Base-by-base conservation (phyloP, 2,329 filamentous ascomycete genomes). In the Scedosporium boydii region DNA sequence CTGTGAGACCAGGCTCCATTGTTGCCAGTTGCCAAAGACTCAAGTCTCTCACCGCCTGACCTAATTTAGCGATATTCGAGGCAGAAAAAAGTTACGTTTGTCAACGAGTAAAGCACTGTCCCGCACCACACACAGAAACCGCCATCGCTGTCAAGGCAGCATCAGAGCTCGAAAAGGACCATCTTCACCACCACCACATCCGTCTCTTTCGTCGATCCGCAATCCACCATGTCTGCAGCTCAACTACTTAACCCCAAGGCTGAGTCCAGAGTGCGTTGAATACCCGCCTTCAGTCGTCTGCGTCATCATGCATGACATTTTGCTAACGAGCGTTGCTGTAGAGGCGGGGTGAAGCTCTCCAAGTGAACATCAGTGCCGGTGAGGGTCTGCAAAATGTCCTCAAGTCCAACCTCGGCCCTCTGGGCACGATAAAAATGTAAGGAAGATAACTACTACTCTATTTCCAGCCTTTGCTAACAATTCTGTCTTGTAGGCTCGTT, bases 211-310 rank as follows among this genome's bases (percentile, higher is more conserved):
- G 58, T 66, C 65, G 51, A 66, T 60, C 60, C 62, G 18, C 42
- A 53, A 59, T 58, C 41, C 69, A 74, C 65, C 60, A 98, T 98
- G 95, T 98, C 93, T 79, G 95, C 95, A 70, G 93, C 95, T 73
- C 93, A 98, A 81, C 87, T 99, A 72, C 88, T 99, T 68, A 99
- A 99, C 78, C 95, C 95, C 66, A 99, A 99, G 83, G 95, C 95
- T 72, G 95, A 99, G 82, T 97, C 93, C 71, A 88, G 95, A 79
- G 92, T 96, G 82, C 71, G 89, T 80, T 65, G 42, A 44, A 21
- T 29, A 6, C 18, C 34, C 66, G 51, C 34, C 60, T 63, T 26
- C 46, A 29, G 70, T 68, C 70, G 68, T 69, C 75, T 77, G 80
- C 77, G 81, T 75, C 69, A 72, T 71, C 72, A 71, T 75, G 69